Evolutionary conservation across 352 stramenopile species (phyloP).

Genomic region (Blastocystis hominis): DNA sequence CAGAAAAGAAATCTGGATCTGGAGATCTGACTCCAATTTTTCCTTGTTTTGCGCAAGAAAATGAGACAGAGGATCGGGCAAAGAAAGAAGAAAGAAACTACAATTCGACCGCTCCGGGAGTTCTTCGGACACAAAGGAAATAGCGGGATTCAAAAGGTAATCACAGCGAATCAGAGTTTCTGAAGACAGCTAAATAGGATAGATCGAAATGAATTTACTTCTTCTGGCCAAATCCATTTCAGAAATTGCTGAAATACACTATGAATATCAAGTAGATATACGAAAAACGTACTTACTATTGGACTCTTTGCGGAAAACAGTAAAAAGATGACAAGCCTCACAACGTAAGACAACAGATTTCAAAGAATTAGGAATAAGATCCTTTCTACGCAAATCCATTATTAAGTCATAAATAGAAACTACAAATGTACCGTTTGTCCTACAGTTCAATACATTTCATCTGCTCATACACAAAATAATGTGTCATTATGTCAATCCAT

Average conservation of each 20-base stretch:
- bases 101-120: neutral
- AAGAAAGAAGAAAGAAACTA: conserved; percentile 1
- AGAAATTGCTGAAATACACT: too few species aligned
- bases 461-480: conserved; percentile 6
- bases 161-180: neutral
- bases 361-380: neutral
- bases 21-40: neutral
- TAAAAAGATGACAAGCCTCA: too few species aligned
- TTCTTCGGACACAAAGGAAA: neutral
- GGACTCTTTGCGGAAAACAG: too few species aligned
- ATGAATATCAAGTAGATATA: too few species aligned
- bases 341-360: neutral
- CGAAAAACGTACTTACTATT: too few species aligned
- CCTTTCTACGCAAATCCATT: neutral
- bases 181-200: neutral
- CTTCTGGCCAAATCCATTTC: too few species aligned
- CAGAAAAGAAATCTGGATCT: neutral
- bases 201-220: too few species aligned
- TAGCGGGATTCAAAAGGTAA: neutral
- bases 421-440: neutral
- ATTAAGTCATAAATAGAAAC: neutral
- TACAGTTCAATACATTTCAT: neutral
- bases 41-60: neutral
- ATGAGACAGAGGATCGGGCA: neutral
- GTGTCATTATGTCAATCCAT: conserved; percentile 12